Evolutionary conservation across 805 yeast species (phyloP).

Genomic region (Hagleromyces aurorensis): DNA sequence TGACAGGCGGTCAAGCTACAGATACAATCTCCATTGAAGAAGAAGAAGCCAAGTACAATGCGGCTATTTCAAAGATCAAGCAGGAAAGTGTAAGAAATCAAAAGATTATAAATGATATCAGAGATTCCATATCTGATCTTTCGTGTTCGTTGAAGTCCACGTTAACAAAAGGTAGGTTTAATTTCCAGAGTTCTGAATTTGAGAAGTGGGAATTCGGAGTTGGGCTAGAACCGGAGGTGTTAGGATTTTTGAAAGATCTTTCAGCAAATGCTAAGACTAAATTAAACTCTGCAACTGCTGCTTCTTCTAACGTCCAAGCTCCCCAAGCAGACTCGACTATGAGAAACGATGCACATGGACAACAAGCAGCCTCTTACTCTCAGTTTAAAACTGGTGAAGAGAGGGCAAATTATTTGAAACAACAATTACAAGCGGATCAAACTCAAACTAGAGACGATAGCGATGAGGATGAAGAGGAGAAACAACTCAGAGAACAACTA

Average conservation of each 20-base stretch:
- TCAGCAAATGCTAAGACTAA: too few relatives aligned
- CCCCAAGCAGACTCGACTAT: not conserved
- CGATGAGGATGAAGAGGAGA: constrained; percentile 40
- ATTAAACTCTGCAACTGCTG: constrained; percentile 22
- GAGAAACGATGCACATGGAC: not conserved
- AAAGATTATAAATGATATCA: constrained; percentile 60
- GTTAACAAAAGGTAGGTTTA: constrained; percentile 18
- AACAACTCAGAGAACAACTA: constrained; percentile 33
- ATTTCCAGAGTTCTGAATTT: constrained; percentile 41
- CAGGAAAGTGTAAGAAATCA: constrained; percentile 49
- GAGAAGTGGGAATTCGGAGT: constrained; percentile 77
- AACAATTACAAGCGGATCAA: constrained; percentile 70
- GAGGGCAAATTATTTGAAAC: constrained; percentile 72
- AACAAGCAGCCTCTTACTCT: constrained; percentile 6
- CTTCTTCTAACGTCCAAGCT: constrained; percentile 1
- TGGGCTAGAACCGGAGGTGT: constrained; percentile 65
- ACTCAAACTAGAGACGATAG: constrained; percentile 33
- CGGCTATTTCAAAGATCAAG: constrained; percentile 44
- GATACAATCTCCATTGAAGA: constrained; percentile 32
- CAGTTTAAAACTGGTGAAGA: constrained; percentile 46
- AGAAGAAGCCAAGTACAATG: constrained; percentile 36
- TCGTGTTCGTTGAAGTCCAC: constrained; percentile 34
- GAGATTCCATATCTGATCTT: constrained; percentile 57
- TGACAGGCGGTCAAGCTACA: constrained; percentile 64
- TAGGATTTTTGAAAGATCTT: constrained; percentile 52